Percentiles rank a stretch among this genome's conserved stretches.
phyloP scores from a whole-genome alignment of 2,329 filamentous ascomycete species.

The Diaporthe velutina region DNA sequence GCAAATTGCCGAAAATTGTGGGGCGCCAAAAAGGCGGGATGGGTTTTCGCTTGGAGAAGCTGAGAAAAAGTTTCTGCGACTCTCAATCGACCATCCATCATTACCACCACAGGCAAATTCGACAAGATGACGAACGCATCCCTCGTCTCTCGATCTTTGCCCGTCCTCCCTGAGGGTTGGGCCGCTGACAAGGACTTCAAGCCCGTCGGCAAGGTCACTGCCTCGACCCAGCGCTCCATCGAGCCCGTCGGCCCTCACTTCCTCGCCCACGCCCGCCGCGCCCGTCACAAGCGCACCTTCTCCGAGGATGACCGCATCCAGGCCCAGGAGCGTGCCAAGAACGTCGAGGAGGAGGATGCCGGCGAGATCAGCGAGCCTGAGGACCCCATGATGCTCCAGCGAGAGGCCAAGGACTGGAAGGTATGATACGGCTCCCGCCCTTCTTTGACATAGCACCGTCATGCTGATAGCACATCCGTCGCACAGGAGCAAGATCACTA shows the following conservation, averaged over 20 bases:
- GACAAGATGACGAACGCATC: constrained; percentile 73
- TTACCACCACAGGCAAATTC: background rate
- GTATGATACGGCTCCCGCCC: constrained; percentile 58
- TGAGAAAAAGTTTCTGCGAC: constrained; percentile 38
- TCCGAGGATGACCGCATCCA: constrained; percentile 98
- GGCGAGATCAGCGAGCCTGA: constrained; percentile 95
- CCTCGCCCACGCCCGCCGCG: constrained; percentile 94
- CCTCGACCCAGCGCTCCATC: constrained; percentile 85
- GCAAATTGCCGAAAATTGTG: background rate
- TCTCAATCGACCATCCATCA: background rate
- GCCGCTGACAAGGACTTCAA: constrained; percentile 93
- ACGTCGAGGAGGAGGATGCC: constrained; percentile 90
- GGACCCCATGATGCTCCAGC: constrained; percentile 90
- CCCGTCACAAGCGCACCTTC: constrained; percentile 97
- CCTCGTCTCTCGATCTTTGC: constrained; percentile 75
- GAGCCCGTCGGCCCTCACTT: constrained; percentile 98
- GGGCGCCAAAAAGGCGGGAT: constrained; percentile 1
- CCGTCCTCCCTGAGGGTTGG: constrained; percentile 85
- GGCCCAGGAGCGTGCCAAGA: constrained; percentile 94
- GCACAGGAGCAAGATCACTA: constrained; percentile 93
- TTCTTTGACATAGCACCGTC: background rate
- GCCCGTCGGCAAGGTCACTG: constrained; percentile 80
- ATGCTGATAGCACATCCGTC: background rate
- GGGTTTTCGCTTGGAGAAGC: constrained; percentile 13
- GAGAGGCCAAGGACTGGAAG: constrained; percentile 99